Evolutionary conservation across 176 grass and related monocot genomes (phyloP), one percentile per base, ranked within the genome.

Genomic region (barley (Hordeum vulgare)): DNA sequence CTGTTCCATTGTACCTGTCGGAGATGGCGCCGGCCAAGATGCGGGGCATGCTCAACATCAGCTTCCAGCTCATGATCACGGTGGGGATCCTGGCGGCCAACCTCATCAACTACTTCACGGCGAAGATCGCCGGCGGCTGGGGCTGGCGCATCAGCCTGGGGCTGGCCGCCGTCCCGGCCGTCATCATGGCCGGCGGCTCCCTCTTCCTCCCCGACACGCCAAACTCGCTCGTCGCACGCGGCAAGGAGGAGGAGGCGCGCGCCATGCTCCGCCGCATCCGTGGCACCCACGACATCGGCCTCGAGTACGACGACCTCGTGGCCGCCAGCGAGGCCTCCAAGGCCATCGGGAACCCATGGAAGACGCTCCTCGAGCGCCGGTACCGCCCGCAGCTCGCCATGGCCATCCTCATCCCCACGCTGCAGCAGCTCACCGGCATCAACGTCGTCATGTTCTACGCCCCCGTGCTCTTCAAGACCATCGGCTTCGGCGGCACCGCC

Each of bases 351-450:
- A 26, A 14, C 45, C 83, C 83, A 8, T 85, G 83, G 74, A 39
- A 27, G 35, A 29, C 66, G 3, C 54, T 85, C 6, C 6, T 80
- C 4, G 21, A 21, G 42, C 84, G 42, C 40, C n/a, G n/a, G 14
- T 80, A 86, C 84, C 57, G 84, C 1, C 75, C 87, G 2, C 90
- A 88, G 71, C 80, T 95, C 0, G 84, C 76, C n/a, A 95, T 95
- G 93, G 63, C 93, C 40, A 54, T 92, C 18, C 41, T 88, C 8
- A 86, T 95, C 26, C 88, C 90, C 1, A 80, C 65, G 23, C 57
- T 87, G 21, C 85, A 77, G 21, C 85, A 87, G 73, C n/a, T 82
- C 47, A 51, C 85, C 5, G 80, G 80, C 27, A 76, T 87, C 61
- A 76, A 81, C 8, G 78, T 75, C 0, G 56, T 87, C 2, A 78